Conservation (phyloP, 2,329 filamentous ascomycete species). For the Fusarium poae region DNA sequence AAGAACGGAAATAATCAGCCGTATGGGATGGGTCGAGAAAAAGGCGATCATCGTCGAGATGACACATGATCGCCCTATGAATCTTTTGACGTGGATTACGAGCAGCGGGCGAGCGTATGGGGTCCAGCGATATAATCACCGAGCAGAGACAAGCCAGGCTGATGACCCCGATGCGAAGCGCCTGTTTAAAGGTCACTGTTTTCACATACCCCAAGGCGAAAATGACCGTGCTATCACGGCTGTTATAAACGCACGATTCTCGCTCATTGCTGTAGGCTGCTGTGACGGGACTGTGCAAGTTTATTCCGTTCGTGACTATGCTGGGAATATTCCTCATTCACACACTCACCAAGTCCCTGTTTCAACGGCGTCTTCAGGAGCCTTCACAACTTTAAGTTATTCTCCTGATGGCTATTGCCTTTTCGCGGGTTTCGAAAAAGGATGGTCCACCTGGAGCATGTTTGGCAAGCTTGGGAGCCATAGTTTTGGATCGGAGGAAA, state of each 20-base stretch:
- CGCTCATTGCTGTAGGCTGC: constrained; percentile 89
- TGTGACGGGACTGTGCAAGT: constrained; percentile 83
- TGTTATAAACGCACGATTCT: constrained; percentile 94
- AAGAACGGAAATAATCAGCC: constrained; percentile 87
- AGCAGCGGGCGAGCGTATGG: constrained; percentile 90
- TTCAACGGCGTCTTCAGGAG: constrained; percentile 75
- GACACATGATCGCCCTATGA: constrained; percentile 96
- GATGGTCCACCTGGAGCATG: constrained; percentile 97
- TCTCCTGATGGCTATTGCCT: constrained; percentile 97
- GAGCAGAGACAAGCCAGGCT: constrained; percentile 56
- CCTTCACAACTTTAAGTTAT: constrained; percentile 81
- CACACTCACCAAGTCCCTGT: constrained; percentile 80
- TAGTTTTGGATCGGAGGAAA: constrained; percentile 80
- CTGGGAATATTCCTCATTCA: constrained; percentile 89
- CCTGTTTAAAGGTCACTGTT: constrained; percentile 91
- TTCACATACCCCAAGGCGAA: constrained; percentile 77
- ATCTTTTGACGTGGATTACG: constrained; percentile 91
- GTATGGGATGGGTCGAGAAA: constrained; percentile 87
- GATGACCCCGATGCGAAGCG: constrained; percentile 68
- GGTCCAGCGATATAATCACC: constrained; percentile 76
- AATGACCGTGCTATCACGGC: constrained; percentile 76
- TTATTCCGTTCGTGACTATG: constrained; percentile 94
- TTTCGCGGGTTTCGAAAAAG: constrained; percentile 91
- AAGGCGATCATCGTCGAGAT: constrained; percentile 83
- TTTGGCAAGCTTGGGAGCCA: constrained; percentile 91